phyloP scores from a whole-genome alignment of 1,284 basidiomycete species.

The Puccinia triticina region DNA sequence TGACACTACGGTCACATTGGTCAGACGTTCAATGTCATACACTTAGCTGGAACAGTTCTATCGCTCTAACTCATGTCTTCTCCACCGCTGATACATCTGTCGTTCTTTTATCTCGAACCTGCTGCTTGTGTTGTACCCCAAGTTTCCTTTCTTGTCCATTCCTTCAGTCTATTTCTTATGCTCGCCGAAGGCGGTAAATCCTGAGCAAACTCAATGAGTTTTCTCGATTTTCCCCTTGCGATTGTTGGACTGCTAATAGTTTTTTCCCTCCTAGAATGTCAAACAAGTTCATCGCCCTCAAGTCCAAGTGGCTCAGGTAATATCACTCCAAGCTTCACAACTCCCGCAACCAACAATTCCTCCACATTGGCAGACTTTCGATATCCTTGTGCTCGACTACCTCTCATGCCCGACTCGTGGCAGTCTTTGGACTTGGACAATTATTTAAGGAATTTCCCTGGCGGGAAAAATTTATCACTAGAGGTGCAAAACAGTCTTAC shows the following conservation, averaged over 20 bases:
- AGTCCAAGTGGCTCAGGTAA: background rate
- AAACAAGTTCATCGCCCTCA: background rate
- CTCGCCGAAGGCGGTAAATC: too few species aligned
- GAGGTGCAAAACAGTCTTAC: background rate
- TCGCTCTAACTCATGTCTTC: too few species aligned
- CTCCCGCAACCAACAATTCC: background rate
- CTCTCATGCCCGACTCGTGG: slow-evolving; percentile 50
- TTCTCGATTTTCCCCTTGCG: too few species aligned
- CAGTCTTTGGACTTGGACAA: slow-evolving; percentile 31
- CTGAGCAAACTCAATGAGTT: too few species aligned
- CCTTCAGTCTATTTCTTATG: too few species aligned
- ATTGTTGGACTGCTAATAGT: background rate
- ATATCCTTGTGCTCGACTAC: slow-evolving; percentile 39
- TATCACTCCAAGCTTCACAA: background rate
- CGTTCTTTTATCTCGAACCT: too few species aligned
- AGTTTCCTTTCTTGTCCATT: too few species aligned
- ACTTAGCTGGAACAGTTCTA: too few species aligned
- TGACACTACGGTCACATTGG: too few species aligned
- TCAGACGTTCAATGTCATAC: too few species aligned
- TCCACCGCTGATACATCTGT: too few species aligned
- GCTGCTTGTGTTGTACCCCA: too few species aligned
- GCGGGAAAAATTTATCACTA: slow-evolving; percentile 31
- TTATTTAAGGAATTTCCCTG: slow-evolving; percentile 41
- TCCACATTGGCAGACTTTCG: background rate
- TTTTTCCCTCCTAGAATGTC: background rate